phyloP scores from a whole-genome alignment of 2,329 filamentous ascomycete genomes.

The Achaetomium macrosporum region DNA sequence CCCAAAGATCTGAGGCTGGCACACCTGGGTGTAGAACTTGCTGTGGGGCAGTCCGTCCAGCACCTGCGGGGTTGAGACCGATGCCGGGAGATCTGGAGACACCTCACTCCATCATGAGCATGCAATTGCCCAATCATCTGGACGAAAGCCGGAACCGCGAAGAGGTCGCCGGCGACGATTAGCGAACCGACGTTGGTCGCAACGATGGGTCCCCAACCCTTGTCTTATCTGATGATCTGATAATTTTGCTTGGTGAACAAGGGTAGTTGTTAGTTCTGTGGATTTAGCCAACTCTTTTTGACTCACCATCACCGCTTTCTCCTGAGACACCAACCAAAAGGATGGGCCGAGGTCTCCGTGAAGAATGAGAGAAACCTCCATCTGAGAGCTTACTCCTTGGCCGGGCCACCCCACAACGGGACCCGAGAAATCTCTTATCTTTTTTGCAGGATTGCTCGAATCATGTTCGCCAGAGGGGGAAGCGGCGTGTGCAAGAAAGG shows the following conservation, averaged over 20 bases:
- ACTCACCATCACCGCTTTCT: constrained; percentile 8
- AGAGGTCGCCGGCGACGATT: neutral
- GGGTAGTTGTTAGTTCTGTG: constrained; percentile 6
- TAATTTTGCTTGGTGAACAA: constrained; percentile 10
- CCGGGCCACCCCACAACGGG: constrained; percentile 10
- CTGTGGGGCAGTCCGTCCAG: too few relatives aligned
- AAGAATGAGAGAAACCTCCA: constrained; percentile 1
- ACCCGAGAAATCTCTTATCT: neutral
- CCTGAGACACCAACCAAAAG: neutral
- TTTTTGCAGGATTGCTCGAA: constrained; percentile 7
- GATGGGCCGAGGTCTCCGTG: neutral
- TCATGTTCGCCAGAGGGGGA: constrained; percentile 33
- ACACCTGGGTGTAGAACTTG: too few relatives aligned
- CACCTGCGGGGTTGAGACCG: too few relatives aligned
- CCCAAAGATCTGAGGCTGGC: too few relatives aligned
- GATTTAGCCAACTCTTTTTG: neutral
- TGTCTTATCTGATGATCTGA: constrained; percentile 22
- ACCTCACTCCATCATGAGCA: too few relatives aligned
- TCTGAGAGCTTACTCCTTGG: constrained; percentile 5
- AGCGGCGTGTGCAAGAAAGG: constrained; percentile 36
- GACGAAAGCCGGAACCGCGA: neutral
- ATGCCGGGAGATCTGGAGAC: too few relatives aligned
- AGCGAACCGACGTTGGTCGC: too few relatives aligned
- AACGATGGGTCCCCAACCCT: neutral
- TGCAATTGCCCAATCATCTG: too few relatives aligned